Percentiles rank a stretch among this genome's conserved stretches.
Evolutionary conservation across 192 early-diverging fungal species (phyloP).

Genomic region (Gonapodya prolifera): DNA sequence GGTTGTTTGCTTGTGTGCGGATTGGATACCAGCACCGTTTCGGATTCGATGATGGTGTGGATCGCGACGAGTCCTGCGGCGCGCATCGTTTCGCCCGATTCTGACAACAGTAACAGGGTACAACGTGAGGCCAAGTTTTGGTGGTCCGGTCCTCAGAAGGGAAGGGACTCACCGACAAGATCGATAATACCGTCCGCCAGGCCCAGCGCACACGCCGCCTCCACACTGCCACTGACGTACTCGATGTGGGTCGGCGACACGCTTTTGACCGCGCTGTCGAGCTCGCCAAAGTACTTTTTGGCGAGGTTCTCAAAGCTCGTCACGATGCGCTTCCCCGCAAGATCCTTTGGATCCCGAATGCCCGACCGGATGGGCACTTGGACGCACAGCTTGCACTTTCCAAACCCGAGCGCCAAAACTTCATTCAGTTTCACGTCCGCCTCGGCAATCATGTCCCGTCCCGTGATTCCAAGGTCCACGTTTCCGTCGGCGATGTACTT

Average conservation of each 20-base stretch:
- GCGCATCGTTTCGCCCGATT: constrained; percentile 98
- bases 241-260: constrained; percentile 54
- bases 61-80: constrained; percentile 93
- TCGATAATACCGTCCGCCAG: constrained; percentile 91
- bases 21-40: constrained; percentile 86
- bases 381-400: constrained; percentile 81
- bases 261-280: constrained; percentile 45
- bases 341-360: constrained; percentile 34
- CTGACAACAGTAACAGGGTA: constrained; percentile 17
- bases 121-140: too few species aligned
- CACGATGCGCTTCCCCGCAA: constrained; percentile 88
- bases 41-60: constrained; percentile 62
- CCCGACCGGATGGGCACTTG: constrained; percentile 65
- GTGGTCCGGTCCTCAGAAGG: too few species aligned
- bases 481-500: constrained; percentile 91
- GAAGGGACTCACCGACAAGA: constrained; percentile 15
- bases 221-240: constrained; percentile 87
- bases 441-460: constrained; percentile 90
- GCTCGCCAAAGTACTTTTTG: constrained; percentile 47
- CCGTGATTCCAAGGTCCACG: constrained; percentile 94
- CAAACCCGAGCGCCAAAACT: constrained; percentile 74
- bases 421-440: constrained; percentile 55
- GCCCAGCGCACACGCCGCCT: constrained; percentile 90
- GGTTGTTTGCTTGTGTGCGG: constrained; percentile 50
- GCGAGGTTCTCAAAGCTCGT: constrained; percentile 77